A percentile compares a stretch with the other conserved stretches of the same genome.
Conservation (phyloP, 164 flowering plant genomes). For the Piper betle region DNA sequence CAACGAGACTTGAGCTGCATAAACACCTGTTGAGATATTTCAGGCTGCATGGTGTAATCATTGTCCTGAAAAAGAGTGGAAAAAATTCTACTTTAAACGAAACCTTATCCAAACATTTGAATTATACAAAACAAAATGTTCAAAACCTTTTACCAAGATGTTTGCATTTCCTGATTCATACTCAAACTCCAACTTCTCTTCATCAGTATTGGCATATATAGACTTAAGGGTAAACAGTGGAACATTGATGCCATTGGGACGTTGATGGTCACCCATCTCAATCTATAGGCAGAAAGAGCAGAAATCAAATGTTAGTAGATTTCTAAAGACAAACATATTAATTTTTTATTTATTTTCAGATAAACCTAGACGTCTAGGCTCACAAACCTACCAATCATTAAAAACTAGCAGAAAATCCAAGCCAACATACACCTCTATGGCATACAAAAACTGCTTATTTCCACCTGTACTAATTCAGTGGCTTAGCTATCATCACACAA, state of each 20-base stretch:
- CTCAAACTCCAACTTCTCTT: slow-evolving; percentile 94
- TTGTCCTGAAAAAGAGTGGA: slow-evolving; percentile 36
- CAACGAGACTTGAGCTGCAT: background rate
- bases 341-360: too few relatives aligned
- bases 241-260: slow-evolving; percentile 88
- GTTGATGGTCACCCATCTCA: slow-evolving; percentile 93
- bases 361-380: too few relatives aligned
- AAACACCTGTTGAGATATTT: slow-evolving; percentile 75
- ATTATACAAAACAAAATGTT: background rate
- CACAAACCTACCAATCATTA: background rate
- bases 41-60: slow-evolving; percentile 56
- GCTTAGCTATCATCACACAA: too few relatives aligned
- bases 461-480: background rate
- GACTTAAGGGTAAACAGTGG: slow-evolving; percentile 86
- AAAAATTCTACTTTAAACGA: background rate
- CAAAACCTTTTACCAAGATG: slow-evolving; percentile 50
- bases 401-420: background rate
- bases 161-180: slow-evolving; percentile 89
- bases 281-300: slow-evolving; percentile 33
- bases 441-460: background rate
- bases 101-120: background rate
- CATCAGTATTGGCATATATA: slow-evolving; percentile 86
- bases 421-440: background rate
- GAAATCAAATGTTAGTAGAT: background rate
- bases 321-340: too few relatives aligned